Base-by-base conservation (phyloP, 2,329 filamentous ascomycete species). In the Aspergillus ruber region DNA sequence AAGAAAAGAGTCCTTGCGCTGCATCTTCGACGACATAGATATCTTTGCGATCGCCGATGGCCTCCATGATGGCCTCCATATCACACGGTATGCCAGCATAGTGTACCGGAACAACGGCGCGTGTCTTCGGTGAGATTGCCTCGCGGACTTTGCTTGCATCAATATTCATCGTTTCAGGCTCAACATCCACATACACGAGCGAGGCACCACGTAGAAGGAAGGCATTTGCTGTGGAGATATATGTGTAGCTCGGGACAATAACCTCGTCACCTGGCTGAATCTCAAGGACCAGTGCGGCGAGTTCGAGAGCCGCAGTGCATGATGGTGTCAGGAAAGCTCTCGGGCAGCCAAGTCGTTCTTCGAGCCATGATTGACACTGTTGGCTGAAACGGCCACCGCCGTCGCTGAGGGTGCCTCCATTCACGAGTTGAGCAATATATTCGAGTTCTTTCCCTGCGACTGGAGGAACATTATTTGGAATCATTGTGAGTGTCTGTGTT, bases 1-100 rank as follows among this genome's bases (percentile, higher is more conserved):
- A 50, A 3, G 52, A 49, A 4, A 36, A 45, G 20, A 49, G 51
- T 3, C 45, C 50, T 46, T 49, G 44, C 8, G 52, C 54, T 2
- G 51, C 52, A 32, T 56, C 53, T 23, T 54, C 53, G 18, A 51
- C 48, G 15, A 56, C 43, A 18, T 50, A 46, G 4, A 56, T 20
- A 8, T 27, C 32, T 5, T 54, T 33, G 9, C 29, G 33, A 2
- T 29, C 15, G 2, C 47, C 46, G 5, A 53, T 44, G 6, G 38
- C 38, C 12, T 49, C 17, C 48, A 50, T 46, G 1, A 55, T 48
- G 2, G 36, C 13, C 9, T 50, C 49, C 54, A 56, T 55, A n/a
- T 52, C 47, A 15, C 50, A 50, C 1, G 47, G 41, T 3, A 56
- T 20, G 3, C 49, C 52, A 9, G 35, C 49, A 33, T 56, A 56